A percentile compares a stretch with the other conserved stretches of the same genome.
phyloP scores from a whole-genome alignment of 139 green algal species.

The Tetradesmus obliquus region DNA sequence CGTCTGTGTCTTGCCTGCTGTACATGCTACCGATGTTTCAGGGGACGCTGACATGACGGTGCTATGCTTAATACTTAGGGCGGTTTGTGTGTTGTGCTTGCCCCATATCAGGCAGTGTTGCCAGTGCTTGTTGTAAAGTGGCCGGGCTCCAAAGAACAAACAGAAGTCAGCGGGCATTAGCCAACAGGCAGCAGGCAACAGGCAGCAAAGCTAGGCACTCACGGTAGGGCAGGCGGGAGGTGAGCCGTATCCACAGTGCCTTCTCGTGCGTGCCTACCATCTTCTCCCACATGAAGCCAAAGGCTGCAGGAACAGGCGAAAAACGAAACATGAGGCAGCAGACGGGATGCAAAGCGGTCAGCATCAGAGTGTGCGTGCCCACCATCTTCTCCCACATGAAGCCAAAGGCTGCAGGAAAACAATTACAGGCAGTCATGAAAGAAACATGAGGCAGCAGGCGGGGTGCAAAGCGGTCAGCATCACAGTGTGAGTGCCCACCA shows the following conservation, averaged over 20 bases:
- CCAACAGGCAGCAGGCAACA: neutral
- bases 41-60: neutral
- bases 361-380: neutral
- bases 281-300: conserved; percentile 15
- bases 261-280: conserved; percentile 2
- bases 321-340: neutral
- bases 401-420: neutral
- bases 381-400: neutral
- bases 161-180: too few species aligned
- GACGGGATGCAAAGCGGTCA: neutral
- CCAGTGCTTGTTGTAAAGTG: too few species aligned
- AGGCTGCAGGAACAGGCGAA: too few species aligned
- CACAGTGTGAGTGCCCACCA: neutral
- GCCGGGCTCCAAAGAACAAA: too few species aligned
- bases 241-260: neutral
- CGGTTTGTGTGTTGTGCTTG: neutral
- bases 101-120: neutral
- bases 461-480: neutral
- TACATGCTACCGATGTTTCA: neutral
- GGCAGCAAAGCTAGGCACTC: neutral
- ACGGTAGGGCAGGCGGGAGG: conserved; percentile 2
- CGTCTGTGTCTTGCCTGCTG: neutral
- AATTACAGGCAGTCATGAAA: neutral
- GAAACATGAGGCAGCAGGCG: neutral
- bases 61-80: neutral